Base-by-base conservation (phyloP, 108 stramenopile genomes). In the Conticribra weissflogii region DNA sequence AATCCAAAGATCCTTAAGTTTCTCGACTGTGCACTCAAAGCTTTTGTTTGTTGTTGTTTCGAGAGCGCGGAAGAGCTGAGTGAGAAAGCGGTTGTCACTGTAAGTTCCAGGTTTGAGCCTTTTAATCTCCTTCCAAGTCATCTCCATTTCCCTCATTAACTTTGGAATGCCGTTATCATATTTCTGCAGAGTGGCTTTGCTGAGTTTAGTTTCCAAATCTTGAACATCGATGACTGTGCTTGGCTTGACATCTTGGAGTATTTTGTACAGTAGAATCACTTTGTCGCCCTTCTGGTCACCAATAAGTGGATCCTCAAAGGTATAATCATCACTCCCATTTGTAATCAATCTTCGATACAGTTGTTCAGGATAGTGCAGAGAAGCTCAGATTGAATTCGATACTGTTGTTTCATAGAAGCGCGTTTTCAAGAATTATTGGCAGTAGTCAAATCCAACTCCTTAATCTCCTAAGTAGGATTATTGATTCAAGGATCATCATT, bases 11-110 rank as follows among this genome's bases (percentile, higher is more conserved):
- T 41, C 36, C 12, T 41, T 41, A 12, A 41, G 36, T 5, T 41
- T 41, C 36, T 41, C 12, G 36, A 41, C 36, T 5, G 36, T 41
- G 36, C 36, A 41, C 36, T 33, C 36, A 53, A 68, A 68, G 15
- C 29, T 24, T 28, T 44, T 33, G 29, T 57, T 57, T 1, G 54
- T 44, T 0, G 66, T 57, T 2, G 54, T 18, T n/a, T 34, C 22
- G 1, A 53, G 22, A 0, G 66, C 66, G 34, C 55, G 66, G 24
- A 68, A 68, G 41, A 68, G 54, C 25, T 68, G 32, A 4, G 22
- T 45, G 14, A 68, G 29, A 25, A 68, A 56, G 9, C 36, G 30
- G 18, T 44, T 36, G 18, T 68, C 54, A 21, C 47, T 44, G 17
- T 44, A 68, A 12, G 19, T 30, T 17, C 44, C 55, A 15, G 34